These are phyloP conservation scores for Cyathus striatus DNA, from an alignment of 768 basidiomycete species.

Conservation along the genomic window DNA sequence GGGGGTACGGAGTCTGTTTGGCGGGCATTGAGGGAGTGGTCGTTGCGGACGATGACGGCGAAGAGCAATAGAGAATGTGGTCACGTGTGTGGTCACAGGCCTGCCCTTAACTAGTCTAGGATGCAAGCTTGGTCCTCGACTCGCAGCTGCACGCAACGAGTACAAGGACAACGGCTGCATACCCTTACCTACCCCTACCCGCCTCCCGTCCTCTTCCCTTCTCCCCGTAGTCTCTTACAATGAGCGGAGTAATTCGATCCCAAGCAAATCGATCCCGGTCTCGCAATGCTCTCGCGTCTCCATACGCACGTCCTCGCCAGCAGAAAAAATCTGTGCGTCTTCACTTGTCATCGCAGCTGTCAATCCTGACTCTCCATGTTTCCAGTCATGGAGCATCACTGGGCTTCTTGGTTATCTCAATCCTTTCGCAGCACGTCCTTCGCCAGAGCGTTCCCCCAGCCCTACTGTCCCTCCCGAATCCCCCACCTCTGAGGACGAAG, in stretches of 20 bases:
- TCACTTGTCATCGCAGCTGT: too few species aligned
- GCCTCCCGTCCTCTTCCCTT: background rate
- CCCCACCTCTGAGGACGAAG: background rate
- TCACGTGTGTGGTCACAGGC: slow-evolving; percentile 8
- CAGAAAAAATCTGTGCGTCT: slow-evolving; percentile 44
- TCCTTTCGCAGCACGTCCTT: slow-evolving; percentile 32
- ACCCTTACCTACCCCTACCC: background rate
- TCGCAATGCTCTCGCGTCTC: slow-evolving; percentile 38
- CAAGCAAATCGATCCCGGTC: slow-evolving; percentile 29
- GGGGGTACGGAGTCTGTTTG: slow-evolving; percentile 70
- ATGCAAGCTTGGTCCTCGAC: slow-evolving; percentile 6
- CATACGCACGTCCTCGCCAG: slow-evolving; percentile 43
- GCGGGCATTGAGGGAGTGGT: slow-evolving; percentile 34
- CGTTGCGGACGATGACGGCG: slow-evolving; percentile 24
- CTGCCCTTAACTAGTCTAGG: slow-evolving; percentile 35
- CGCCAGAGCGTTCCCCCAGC: slow-evolving; percentile 6
- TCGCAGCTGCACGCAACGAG: slow-evolving; percentile 13
- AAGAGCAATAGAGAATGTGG: slow-evolving; percentile 22
- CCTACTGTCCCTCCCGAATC: background rate
- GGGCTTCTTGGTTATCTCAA: slow-evolving; percentile 47
- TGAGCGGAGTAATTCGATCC: slow-evolving; percentile 52
- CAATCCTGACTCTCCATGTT: too few species aligned
- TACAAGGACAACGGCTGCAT: background rate
- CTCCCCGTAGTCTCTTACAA: slow-evolving; percentile 17
- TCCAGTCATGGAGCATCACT: slow-evolving; percentile 46